Base-by-base conservation (phyloP, 257 asterid species). In the Orobanche coerulescens region DNA sequence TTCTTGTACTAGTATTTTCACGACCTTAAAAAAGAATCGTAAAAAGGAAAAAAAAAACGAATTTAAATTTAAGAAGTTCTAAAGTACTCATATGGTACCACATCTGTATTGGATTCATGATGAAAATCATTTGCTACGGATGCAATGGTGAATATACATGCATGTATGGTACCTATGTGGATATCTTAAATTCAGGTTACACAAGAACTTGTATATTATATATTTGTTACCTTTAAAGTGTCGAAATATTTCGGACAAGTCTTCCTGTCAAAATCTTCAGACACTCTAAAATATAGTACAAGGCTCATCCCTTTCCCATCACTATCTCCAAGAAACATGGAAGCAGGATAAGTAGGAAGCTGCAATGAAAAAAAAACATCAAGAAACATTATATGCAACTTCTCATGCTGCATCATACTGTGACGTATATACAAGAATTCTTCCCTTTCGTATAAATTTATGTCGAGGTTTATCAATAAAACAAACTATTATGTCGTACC, bases 221-320 rank as follows among this genome's bases (percentile, higher is more conserved):
- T n/a, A 19, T 37, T 37, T 6, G 47, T 26, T 74, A 88, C 96
- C 98, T 88, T 82, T 62, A 91, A 68, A 33, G 83, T 69, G 55
- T 85, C 82, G 56, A 76, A 76, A 80, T 61, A 79, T 47, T 68
- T 72, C 1, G 76, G 61, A 62, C 86, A 68, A 66, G 71, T 73
- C 37, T 87, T 86, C 22, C 51, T 64, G 10, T 77, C 80, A 28
- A 88, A 91, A 75, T 73, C 71, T 42, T 85, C 84, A 0, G 87
- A 77, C 49, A 91, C 63, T 74, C 77, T 75, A 80, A 91, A 91
- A 65, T 88, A 88, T 19, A 88, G 11, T 0, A 91, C 94, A 42
- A 91, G 95, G 84, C 92, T 91, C 75, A 75, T 72, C 61, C 98
- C 96, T 58, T 86, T 92, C 6, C 98, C 98, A 16, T 91, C 98